phyloP scores from a whole-genome alignment of 192 early-diverging fungal species.

The Coemansia sp. region DNA sequence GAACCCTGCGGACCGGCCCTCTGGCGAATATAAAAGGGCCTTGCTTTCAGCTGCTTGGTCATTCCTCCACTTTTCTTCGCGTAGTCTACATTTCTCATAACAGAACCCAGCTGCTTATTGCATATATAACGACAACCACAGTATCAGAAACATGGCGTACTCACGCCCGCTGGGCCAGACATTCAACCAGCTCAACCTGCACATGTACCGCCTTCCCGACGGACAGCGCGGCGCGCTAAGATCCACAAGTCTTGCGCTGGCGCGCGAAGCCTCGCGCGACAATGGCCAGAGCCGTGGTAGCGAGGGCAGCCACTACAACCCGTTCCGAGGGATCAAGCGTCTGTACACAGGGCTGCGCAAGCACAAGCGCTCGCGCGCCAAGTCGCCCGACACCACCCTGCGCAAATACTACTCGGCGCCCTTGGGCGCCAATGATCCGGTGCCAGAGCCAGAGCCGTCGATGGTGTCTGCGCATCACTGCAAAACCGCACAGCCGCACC shows the following conservation, averaged over 20 bases:
- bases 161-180: conserved; percentile 47
- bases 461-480: conserved; percentile 1
- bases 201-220: conserved; percentile 52
- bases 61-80: not conserved
- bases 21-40: too few relatives aligned
- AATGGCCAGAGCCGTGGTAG: conserved; percentile 18
- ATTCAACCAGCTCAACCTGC: conserved; percentile 50
- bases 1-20: too few relatives aligned
- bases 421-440: not conserved
- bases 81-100: not conserved
- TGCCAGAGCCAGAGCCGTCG: not conserved
- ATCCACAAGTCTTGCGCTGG: conserved; percentile 41
- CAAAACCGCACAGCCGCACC: conserved; percentile 16
- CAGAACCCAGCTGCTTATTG: not conserved
- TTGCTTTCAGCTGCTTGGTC: not conserved
- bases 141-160: conserved; percentile 29
- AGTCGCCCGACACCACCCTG: conserved; percentile 17
- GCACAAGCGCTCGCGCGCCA: conserved; percentile 19
- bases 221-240: conserved; percentile 47
- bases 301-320: conserved; percentile 29
- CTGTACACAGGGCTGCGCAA: conserved; percentile 43
- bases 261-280: conserved; percentile 37
- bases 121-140: not conserved
- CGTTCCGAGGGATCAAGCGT: conserved; percentile 48
- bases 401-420: conserved; percentile 50